Base-by-base conservation (phyloP, 164 flowering plant species). In the Warburgia ugandensis region DNA sequence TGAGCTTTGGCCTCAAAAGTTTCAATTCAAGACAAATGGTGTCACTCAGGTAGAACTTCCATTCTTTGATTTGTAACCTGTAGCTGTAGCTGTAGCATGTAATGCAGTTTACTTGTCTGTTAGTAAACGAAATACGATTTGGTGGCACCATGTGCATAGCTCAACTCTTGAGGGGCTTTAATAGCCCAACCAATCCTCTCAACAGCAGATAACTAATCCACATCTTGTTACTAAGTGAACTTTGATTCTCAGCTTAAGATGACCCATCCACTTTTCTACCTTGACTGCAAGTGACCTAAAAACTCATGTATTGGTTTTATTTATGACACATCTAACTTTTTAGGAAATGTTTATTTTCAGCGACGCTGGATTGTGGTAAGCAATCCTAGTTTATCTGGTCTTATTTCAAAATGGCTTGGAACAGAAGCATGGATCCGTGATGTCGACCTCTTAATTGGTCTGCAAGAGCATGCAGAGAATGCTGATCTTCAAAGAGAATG, bases 351-450 rank as follows among this genome's bases (percentile, higher is more conserved):
- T 30, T 29, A 54, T 27, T 51, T 35, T 52, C 71, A 77, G 81
- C 78, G 81, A n/a, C 81, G 81, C 50, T 77, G 81, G 81, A 67
- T 77, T 60, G 78, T 77, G 54, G 78, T 73, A 54, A 77, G 78
- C 71, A 77, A 77, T 69, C 81, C 81, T 27, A 54, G 63, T 59
- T 63, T 77, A 51, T 73, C 71, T 56, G 50, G 66, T 51, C 69
- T 77, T 54, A 77, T 77, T 55, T 63, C 78, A 51, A 73, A 73
- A 56, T 73, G 76, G 74, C 81, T 77, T 46, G 78, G 78, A 50
- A 77, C 81, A 35, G 78, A 77, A 54, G 64, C 78, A 37, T 77
- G 81, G 81, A 69, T 77, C 46, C 69, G 69, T 48, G 60, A 77
- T 45, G 43, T 73, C 19, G 81, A 77, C 59, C 76, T 77, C 45